A percentile compares a stretch with the other conserved stretches of the same genome.
Conservation (phyloP, 2,329 filamentous ascomycete genomes). For the Chaetomium olivaceum region DNA sequence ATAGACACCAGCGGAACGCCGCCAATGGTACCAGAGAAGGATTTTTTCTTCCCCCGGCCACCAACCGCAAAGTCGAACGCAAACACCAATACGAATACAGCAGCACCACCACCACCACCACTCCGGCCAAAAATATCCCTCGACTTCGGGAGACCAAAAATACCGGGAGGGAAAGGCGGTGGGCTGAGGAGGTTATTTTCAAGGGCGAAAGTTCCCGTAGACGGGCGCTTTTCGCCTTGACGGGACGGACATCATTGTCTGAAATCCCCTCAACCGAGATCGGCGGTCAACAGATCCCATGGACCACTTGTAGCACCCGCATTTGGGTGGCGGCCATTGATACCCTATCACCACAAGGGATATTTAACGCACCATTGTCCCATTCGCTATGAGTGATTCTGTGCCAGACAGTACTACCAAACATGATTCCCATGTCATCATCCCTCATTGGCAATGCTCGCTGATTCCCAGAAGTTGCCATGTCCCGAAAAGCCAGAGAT, state of each 20-base stretch:
- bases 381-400: conserved; percentile 8
- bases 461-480: not conserved
- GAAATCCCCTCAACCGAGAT: not conserved
- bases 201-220: conserved; percentile 26
- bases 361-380: not conserved
- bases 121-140: conserved; percentile 7
- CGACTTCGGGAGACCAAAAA: conserved; percentile 34
- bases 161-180: conserved; percentile 37
- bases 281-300: not conserved
- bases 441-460: not conserved
- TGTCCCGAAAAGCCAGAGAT: not conserved
- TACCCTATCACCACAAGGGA: not conserved
- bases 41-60: conserved; percentile 7
- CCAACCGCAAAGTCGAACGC: not conserved
- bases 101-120: not conserved
- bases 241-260: not conserved
- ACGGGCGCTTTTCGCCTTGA: not conserved
- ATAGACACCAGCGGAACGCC: not conserved
- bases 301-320: not conserved
- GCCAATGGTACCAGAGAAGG: conserved; percentile 30
- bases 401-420: conserved; percentile 3
- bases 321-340: not conserved
- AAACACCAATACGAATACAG: not conserved
- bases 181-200: conserved; percentile 45
- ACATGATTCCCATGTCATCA: not conserved